phyloP scores from a whole-genome alignment of 2,329 filamentous ascomycete genomes.

The Tolypocladium sp. region DNA sequence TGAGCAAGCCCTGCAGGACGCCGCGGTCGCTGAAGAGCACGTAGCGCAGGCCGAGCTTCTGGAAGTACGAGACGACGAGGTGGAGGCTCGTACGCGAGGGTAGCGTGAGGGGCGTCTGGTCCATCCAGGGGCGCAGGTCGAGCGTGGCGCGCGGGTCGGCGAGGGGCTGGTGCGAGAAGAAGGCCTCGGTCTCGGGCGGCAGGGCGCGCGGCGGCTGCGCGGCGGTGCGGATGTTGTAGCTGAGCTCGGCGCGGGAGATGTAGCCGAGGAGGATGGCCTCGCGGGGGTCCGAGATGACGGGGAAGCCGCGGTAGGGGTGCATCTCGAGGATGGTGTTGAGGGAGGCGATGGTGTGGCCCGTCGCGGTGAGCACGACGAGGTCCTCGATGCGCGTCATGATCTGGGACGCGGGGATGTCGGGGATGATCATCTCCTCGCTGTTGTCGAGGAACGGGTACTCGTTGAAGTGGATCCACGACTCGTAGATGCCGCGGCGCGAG shows the following conservation, averaged over 20 bases:
- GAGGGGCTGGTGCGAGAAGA: constrained; percentile 76
- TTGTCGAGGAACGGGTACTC: constrained; percentile 95
- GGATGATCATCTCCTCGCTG: constrained; percentile 68
- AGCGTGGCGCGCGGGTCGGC: constrained; percentile 70
- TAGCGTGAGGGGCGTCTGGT: constrained; percentile 91
- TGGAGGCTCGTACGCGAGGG: constrained; percentile 68
- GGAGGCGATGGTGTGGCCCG: constrained; percentile 75
- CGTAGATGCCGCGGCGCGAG: constrained; percentile 87
- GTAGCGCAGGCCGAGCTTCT: constrained; percentile 85
- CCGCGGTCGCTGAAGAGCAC: constrained; percentile 81
- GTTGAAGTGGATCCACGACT: constrained; percentile 94
- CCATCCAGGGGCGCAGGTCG: constrained; percentile 95
- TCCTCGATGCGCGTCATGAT: constrained; percentile 93
- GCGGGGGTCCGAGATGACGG: constrained; percentile 70
- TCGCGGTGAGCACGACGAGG: constrained; percentile 76
- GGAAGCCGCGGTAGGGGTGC: constrained; percentile 82
- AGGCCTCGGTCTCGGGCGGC: constrained; percentile 64
- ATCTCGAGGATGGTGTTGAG: constrained; percentile 62
- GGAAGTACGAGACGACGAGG: constrained; percentile 87
- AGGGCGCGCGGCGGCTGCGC: constrained; percentile 49
- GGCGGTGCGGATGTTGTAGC: constrained; percentile 60
- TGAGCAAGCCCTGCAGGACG: constrained; percentile 73
- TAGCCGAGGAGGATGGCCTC: constrained; percentile 81
- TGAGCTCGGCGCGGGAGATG: constrained; percentile 84
- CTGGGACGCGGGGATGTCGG: constrained; percentile 76